Base-by-base conservation (phyloP, 371 early-diverging fungal species). In the Circinella umbellata region DNA sequence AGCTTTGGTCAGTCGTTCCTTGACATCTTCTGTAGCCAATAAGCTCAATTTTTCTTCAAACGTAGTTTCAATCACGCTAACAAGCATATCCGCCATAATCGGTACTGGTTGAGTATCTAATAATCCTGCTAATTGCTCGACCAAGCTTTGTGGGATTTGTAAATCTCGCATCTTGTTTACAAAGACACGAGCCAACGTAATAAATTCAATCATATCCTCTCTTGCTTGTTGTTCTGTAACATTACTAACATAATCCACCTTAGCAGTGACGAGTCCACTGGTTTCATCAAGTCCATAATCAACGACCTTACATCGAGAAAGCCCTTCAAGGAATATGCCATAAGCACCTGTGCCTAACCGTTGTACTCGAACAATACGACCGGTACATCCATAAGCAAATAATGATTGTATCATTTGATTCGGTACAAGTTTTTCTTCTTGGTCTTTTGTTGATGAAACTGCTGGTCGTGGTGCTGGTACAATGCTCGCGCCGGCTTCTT, bases 21-120 rank as follows among this genome's bases (percentile, higher is more conserved):
- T 89, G 15, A 90, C 67, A 53, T 89, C 84, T 8, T 77, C 68
- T 4, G 88, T 85, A 46, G 89, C 80, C 6, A 94, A 72, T 67
- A 93, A 87, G 34, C 76, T 70, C 8, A 94, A 77, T 72, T 92
- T 92, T 68, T 95, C 95, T 20, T 92, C 91, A 61, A 86, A 80
- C 3, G 89, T 82, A 0, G 89, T 80, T 64, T 94, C 94, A 63
- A 93, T 89, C 64, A 92, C 89, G 61, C 87, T 88, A 20, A 90
- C 88, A 18, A 95, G 78, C 55, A 93, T 69, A 73, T 95, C 93
- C 0, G 92, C 92, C 42, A 95, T 76, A 36, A 81, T 80, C 0
- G 88, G 86, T 4, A 89, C 83, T 9, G 88, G 75, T 4, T 85
- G 79, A n/a, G 83, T 86, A 42, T 90, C 86, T 4, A 93, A 79